Percentiles rank a stretch among this genome's conserved stretches.
These are phyloP conservation scores for Aaosphaeria pasadenensis DNA, from an alignment of 2,329 filamentous ascomycete species.

Conservation along the genomic window DNA sequence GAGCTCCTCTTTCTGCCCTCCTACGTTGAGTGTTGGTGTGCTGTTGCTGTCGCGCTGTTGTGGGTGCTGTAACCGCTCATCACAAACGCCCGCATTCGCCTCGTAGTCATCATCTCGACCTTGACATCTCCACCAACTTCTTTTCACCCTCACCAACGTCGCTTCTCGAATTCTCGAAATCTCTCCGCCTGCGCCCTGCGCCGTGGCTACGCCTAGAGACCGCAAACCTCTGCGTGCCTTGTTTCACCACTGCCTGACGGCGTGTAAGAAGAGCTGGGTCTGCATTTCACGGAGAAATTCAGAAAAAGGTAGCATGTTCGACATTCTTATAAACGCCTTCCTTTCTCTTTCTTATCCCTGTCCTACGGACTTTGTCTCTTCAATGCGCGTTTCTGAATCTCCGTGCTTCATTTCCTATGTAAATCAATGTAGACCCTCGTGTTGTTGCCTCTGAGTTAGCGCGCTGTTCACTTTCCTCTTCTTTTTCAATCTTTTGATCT, in stretches of 20 bases:
- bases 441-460: slow-evolving; percentile 6
- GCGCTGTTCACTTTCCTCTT: slow-evolving; percentile 3
- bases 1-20: slow-evolving; percentile 19
- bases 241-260: background rate
- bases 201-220: background rate
- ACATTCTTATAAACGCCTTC: slow-evolving; percentile 13
- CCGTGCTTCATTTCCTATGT: slow-evolving; percentile 15
- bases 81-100: background rate
- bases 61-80: background rate
- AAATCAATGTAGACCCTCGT: slow-evolving; percentile 12
- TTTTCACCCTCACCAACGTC: background rate
- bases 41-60: background rate
- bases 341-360: slow-evolving; percentile 9
- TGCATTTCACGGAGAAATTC: slow-evolving; percentile 1
- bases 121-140: background rate
- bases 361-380: slow-evolving; percentile 14
- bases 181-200: too few species aligned
- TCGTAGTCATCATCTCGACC: background rate
- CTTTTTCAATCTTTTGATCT: slow-evolving; percentile 15
- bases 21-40: slow-evolving; percentile 14
- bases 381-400: slow-evolving; percentile 13
- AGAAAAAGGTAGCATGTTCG: slow-evolving; percentile 25
- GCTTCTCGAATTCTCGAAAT: background rate
- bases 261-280: background rate
- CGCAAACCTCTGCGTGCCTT: background rate